Percentiles rank a stretch among this genome's conserved stretches.
These are phyloP conservation scores for Tolypocladium inflatum DNA, from an alignment of 2,329 filamentous ascomycete genomes.

Conservation along the genomic window DNA sequence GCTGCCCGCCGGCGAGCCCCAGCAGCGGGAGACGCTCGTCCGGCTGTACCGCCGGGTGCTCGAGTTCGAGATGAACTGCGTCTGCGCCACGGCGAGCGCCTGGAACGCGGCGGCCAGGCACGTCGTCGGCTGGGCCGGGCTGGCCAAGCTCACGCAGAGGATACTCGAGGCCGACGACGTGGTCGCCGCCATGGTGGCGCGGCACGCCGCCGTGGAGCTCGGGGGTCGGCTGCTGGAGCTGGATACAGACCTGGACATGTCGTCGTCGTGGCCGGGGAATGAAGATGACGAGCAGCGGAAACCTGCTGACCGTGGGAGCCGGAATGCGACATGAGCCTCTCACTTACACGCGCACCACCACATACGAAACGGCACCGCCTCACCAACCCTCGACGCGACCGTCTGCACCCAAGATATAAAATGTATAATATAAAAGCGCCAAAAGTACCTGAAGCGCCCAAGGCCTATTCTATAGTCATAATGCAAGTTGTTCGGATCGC, in stretches of 20 bases:
- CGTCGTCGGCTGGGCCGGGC: conserved; percentile 23
- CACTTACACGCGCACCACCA: neutral
- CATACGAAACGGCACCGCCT: no score
- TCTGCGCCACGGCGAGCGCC: conserved; percentile 25
- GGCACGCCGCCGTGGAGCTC: conserved; percentile 8
- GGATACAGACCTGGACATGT: conserved; percentile 3
- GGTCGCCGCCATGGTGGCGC: conserved; percentile 12
- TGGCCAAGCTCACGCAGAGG: conserved; percentile 14
- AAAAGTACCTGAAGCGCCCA: neutral
- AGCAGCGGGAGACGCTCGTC: conserved; percentile 14
- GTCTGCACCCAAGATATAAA: neutral
- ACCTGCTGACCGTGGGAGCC: neutral
- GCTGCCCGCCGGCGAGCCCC: conserved; percentile 9
- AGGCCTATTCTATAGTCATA: neutral
- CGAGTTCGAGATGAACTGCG: conserved; percentile 30
- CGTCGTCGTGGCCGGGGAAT: neutral
- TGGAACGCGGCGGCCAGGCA: conserved; percentile 27
- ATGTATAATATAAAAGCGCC: neutral
- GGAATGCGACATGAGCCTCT: neutral
- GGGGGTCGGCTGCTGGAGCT: conserved; percentile 8
- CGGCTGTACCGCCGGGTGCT: conserved; percentile 21
- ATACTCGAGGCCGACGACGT: conserved; percentile 18
- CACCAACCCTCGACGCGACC: neutral
- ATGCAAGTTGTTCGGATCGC: neutral
- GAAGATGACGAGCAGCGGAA: neutral